Evolutionary conservation across 2,329 filamentous ascomycete species (phyloP).

Genomic region (Epichloe typhina): DNA sequence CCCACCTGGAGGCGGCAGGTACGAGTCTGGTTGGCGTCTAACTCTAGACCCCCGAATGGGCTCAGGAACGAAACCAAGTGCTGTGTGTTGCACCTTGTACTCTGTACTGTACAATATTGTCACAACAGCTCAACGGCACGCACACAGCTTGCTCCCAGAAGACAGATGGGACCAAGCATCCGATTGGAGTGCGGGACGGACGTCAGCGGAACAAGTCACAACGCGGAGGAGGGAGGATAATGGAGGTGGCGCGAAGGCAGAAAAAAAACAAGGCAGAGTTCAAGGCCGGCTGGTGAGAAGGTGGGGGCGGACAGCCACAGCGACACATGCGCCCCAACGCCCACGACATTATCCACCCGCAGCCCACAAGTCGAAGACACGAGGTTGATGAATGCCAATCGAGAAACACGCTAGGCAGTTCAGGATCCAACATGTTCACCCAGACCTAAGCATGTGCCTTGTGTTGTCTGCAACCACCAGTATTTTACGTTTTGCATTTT

Average conservation of each 20-base stretch:
- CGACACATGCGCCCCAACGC: background rate
- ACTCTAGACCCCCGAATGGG: background rate
- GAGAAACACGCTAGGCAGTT: too few relatives aligned
- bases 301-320: conserved; percentile 2
- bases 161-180: background rate
- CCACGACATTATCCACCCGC: background rate
- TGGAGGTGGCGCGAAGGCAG: background rate
- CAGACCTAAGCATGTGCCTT: too few relatives aligned
- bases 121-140: too few relatives aligned
- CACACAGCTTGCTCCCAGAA: background rate
- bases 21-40: background rate
- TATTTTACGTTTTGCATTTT: too few relatives aligned
- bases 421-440: too few relatives aligned
- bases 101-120: too few relatives aligned
- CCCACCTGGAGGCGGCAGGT: background rate
- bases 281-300: background rate
- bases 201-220: background rate
- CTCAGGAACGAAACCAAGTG: background rate
- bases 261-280: conserved; percentile 4
- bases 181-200: conserved; percentile 1
- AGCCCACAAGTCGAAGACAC: too few relatives aligned
- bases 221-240: background rate
- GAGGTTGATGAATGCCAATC: too few relatives aligned
- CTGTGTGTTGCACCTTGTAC: background rate
- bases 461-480: too few relatives aligned